Percentiles rank a stretch among this genome's conserved stretches.
Evolutionary conservation across 108 stramenopile species (phyloP).

Genomic region (Nannochloropsis oceanica): DNA sequence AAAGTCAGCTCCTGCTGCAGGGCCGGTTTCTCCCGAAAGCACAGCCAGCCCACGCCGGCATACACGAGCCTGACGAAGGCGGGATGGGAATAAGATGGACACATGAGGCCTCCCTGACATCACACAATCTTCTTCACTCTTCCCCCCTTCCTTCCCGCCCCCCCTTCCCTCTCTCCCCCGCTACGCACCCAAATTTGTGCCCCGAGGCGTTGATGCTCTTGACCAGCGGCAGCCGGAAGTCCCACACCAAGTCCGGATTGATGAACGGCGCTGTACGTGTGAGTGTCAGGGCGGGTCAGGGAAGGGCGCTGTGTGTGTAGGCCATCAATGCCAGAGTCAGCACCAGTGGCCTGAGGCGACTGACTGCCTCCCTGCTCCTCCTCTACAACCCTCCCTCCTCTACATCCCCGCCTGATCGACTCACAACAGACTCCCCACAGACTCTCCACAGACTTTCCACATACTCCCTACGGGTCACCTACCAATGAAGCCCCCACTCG

Average conservation of each 20-base stretch:
- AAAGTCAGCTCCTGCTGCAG: slow-evolving; percentile 41
- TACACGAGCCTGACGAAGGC: slow-evolving; percentile 17
- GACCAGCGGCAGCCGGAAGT: slow-evolving; percentile 44
- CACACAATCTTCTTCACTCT: neutral
- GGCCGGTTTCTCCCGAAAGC: slow-evolving; percentile 38
- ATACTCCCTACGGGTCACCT: neutral
- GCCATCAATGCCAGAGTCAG: too few species aligned
- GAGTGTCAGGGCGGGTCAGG: neutral
- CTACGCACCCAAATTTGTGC: slow-evolving; percentile 42
- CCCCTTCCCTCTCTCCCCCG: neutral
- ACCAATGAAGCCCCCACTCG: slow-evolving; percentile 37
- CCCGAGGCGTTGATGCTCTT: slow-evolving; percentile 41
- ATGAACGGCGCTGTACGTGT: slow-evolving; percentile 42
- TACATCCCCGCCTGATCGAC: neutral
- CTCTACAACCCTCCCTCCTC: neutral
- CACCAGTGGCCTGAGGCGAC: too few species aligned
- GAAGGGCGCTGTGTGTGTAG: slow-evolving; percentile 40
- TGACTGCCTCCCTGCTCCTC: neutral
- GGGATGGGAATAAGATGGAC: neutral
- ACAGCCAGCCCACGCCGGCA: slow-evolving; percentile 48
- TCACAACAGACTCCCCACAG: neutral
- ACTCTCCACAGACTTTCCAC: neutral
- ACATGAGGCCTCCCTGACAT: neutral
- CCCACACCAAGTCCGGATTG: slow-evolving; percentile 26
- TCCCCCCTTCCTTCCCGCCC: neutral